Evolutionary conservation across 805 yeast genomes (phyloP).

Genomic region (Hanseniaspora meyeri): DNA sequence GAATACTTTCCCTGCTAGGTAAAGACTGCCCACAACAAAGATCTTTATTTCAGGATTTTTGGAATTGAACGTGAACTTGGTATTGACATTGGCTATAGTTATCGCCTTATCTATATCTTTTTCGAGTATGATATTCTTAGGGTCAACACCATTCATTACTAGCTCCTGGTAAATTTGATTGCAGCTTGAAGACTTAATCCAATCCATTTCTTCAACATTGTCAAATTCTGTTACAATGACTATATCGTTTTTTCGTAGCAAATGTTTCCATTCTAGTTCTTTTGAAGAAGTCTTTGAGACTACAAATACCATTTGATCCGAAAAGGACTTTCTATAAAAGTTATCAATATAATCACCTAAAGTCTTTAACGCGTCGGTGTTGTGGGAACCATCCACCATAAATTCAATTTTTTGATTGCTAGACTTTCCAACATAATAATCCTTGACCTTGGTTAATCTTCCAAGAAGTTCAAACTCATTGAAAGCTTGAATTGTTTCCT

Average conservation of each 20-base stretch:
- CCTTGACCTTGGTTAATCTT: constrained; percentile 46
- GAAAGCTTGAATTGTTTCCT: constrained; percentile 41
- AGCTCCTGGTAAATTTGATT: constrained; percentile 13
- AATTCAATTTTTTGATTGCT: constrained; percentile 25
- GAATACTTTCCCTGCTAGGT: constrained; percentile 48
- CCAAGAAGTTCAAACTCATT: constrained; percentile 69
- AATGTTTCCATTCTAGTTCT: constrained; percentile 40
- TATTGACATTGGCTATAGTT: constrained; percentile 17
- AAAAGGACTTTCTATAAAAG: constrained; percentile 13
- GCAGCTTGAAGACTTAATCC: constrained; percentile 47
- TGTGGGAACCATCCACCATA: constrained; percentile 87
- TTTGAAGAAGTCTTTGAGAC: constrained; percentile 72
- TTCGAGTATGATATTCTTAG: constrained; percentile 7
- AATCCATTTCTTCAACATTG: constrained; percentile 81
- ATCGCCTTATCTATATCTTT: constrained; percentile 3
- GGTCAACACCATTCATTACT: constrained; percentile 16
- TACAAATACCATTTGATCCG: constrained; percentile 34
- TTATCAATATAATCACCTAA: constrained; percentile 42
- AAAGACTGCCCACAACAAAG: constrained; percentile 60
- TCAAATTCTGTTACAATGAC: constrained; percentile 55
- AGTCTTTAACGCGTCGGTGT: constrained; percentile 70
- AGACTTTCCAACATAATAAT: constrained; percentile 18
- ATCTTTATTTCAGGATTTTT: constrained; percentile 20
- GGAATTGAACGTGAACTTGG: background rate
- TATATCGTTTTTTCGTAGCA: constrained; percentile 41